Conservation (phyloP, 441 rosid species). For the Bocquillonia castaneifolia region DNA sequence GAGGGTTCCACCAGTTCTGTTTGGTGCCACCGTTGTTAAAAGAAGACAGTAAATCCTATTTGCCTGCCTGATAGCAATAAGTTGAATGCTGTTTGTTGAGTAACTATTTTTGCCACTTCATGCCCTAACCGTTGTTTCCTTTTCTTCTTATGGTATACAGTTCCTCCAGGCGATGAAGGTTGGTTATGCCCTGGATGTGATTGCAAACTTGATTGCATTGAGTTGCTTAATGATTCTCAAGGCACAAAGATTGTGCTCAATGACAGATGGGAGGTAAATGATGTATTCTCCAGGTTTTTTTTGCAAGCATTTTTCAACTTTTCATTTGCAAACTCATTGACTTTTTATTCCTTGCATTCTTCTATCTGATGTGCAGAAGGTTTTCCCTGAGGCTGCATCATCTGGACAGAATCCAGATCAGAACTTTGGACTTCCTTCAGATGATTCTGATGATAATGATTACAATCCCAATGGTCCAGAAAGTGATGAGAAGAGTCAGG, state of each 20-base stretch:
- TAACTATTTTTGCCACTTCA: conserved; percentile 14
- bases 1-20: conserved; percentile 93
- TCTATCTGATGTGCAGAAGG: conserved; percentile 48
- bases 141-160: conserved; percentile 36
- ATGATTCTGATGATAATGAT: conserved; percentile 85
- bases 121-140: conserved; percentile 10
- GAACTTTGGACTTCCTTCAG: conserved; percentile 70
- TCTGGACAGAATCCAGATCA: conserved; percentile 47
- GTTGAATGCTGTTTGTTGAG: conserved; percentile 15
- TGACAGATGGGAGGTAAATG: conserved; percentile 82
- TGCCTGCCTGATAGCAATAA: conserved; percentile 23
- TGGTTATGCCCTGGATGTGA: conserved; percentile 97
- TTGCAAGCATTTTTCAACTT: no score
- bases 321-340: conserved; percentile 12
- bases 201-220: conserved; percentile 79
- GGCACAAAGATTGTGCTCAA: conserved; percentile 60
- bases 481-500: conserved; percentile 37
- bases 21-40: conserved; percentile 74
- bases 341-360: conserved; percentile 20
- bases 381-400: conserved; percentile 79
- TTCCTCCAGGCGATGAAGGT: conserved; percentile 93
- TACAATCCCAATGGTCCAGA: conserved; percentile 55
- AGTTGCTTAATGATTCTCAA: conserved; percentile 62
- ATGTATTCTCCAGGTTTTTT: neutral
- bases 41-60: conserved; percentile 72